Percentiles rank a stretch among this genome's conserved stretches.
Evolutionary conservation across 805 yeast species (phyloP).

Genomic region (Pichia kluyveri): DNA sequence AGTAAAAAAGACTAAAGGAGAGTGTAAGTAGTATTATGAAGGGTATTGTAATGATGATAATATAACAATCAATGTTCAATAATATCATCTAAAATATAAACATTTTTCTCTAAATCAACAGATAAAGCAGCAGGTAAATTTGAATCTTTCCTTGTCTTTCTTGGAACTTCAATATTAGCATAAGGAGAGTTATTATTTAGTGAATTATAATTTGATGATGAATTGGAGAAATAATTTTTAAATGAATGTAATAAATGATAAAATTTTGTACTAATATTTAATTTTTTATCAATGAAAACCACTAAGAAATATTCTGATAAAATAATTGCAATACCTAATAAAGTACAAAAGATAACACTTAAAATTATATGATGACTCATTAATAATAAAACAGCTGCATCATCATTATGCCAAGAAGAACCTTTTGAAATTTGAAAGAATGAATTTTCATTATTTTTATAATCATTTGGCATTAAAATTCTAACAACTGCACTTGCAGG

Average conservation of each 20-base stretch:
- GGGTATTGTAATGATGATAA: too few species aligned
- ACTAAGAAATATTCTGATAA: conserved; percentile 40
- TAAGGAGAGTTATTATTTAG: neutral
- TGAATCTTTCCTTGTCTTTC: conserved; percentile 42
- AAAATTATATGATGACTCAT: conserved; percentile 67
- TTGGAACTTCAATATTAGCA: neutral
- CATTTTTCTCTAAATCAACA: conserved; percentile 26
- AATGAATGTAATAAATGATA: neutral
- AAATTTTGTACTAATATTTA: conserved; percentile 4
- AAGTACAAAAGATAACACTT: conserved; percentile 63
- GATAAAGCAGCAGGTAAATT: conserved; percentile 38
- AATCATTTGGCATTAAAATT: conserved; percentile 64
- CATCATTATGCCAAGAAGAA: conserved; percentile 88
- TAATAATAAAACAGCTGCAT: conserved; percentile 68
- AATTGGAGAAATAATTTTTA: neutral
- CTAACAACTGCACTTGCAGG: conserved; percentile 59
- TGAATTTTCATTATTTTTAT: conserved; percentile 50
- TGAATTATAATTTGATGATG: neutral
- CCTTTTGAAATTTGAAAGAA: conserved; percentile 75
- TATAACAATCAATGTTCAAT: conserved; percentile 1
- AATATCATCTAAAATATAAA: conserved; percentile 10
- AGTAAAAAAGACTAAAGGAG: neutral
- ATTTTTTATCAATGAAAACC: conserved; percentile 3
- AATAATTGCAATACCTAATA: conserved; percentile 41
- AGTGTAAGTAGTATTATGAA: too few species aligned